phyloP scores from a whole-genome alignment of 78 protist genomes.

The Mantamonas sphyraenae region DNA sequence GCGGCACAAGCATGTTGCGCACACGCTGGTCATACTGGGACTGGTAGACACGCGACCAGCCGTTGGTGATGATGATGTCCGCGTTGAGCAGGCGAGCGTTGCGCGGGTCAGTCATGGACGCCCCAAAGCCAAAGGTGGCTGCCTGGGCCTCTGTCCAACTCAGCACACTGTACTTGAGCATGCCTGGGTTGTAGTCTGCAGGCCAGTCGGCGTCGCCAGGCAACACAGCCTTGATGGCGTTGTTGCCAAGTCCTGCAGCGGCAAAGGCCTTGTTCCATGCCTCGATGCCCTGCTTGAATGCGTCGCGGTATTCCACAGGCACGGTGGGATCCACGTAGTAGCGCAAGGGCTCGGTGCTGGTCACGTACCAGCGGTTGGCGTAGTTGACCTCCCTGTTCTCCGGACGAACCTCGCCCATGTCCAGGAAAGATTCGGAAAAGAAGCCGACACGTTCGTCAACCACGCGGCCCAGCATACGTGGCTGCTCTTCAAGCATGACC shows the following conservation, averaged over 20 bases:
- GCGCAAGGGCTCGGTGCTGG: background rate
- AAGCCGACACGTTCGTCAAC: no score
- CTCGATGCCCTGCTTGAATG: background rate
- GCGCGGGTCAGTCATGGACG: background rate
- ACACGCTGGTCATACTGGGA: background rate
- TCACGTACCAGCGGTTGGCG: no score
- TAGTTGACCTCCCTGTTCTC: no score
- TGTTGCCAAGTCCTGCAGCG: background rate
- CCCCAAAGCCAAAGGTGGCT: background rate
- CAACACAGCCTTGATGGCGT: background rate
- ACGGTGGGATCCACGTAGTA: conserved; percentile 11
- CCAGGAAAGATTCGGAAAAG: no score
- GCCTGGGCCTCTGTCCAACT: background rate
- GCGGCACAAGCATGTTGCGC: background rate
- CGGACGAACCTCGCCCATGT: no score
- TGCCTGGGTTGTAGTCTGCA: conserved; percentile 2
- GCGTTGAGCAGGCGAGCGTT: background rate
- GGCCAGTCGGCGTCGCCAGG: background rate
- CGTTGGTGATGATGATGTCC: background rate
- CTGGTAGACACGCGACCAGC: background rate
- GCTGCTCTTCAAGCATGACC: no score
- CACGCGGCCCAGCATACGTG: no score
- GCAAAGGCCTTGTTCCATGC: background rate
- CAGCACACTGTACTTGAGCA: background rate
- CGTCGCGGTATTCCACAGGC: background rate